Percentiles rank a stretch among this genome's conserved stretches.
phyloP scores from a whole-genome alignment of 306 rosid genomes.

The Trifolium repens region DNA sequence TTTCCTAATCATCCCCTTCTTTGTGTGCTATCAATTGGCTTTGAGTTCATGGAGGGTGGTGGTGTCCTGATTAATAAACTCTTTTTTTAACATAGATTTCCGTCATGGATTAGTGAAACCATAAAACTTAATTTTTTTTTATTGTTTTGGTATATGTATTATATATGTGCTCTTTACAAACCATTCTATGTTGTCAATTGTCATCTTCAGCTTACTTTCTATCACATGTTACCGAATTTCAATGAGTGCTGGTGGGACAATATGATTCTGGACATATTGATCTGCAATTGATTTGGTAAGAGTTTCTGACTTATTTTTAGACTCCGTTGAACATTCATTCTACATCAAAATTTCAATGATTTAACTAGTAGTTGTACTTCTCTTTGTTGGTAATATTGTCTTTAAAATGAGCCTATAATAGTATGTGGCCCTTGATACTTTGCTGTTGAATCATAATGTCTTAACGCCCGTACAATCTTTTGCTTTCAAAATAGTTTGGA shows the following conservation, averaged over 20 bases:
- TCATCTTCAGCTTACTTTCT: conserved; percentile 44
- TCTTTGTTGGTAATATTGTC: not conserved
- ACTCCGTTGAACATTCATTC: not conserved
- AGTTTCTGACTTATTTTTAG: not conserved
- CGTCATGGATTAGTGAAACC: too few species aligned
- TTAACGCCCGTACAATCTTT: too few species aligned
- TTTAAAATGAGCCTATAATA: conserved; percentile 8
- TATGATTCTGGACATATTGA: conserved; percentile 87
- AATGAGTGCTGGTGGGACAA: conserved; percentile 99
- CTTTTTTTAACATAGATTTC: conserved; percentile 20
- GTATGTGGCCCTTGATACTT: not conserved
- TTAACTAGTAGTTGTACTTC: not conserved
- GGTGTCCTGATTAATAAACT: conserved; percentile 24
- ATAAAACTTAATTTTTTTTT: not conserved
- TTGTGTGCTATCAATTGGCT: too few species aligned
- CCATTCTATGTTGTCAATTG: too few species aligned
- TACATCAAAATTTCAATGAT: not conserved
- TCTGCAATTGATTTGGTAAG: conserved; percentile 99
- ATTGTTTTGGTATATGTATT: conserved; percentile 1
- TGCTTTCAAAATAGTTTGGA: too few species aligned
- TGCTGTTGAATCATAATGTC: too few species aligned
- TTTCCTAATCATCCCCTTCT: too few species aligned
- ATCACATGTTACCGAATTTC: conserved; percentile 98
- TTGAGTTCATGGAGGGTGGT: conserved; percentile 74
- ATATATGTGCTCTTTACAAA: conserved; percentile 16